These are phyloP conservation scores for Hyparrhenia diplandra DNA, from an alignment of 176 grass and related monocot genomes.

Conservation along the genomic window DNA sequence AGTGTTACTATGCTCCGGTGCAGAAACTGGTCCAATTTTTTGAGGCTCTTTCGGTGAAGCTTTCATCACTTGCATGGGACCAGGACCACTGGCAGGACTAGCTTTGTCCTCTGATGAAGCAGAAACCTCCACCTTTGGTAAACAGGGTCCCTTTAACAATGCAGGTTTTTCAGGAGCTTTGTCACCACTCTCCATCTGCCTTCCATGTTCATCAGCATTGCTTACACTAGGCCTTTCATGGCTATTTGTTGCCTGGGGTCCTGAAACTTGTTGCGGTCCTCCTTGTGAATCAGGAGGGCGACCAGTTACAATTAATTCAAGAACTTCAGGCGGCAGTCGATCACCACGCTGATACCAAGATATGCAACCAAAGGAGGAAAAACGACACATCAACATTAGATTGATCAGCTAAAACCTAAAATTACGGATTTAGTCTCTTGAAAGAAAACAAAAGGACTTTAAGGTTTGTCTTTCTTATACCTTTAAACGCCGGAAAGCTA, in stretches of 20 bases:
- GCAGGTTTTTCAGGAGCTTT: constrained; percentile 44
- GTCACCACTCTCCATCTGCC: constrained; percentile 41
- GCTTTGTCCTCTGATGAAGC: constrained; percentile 56
- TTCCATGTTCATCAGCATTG: constrained; percentile 43
- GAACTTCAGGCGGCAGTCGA: constrained; percentile 81
- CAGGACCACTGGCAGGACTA: constrained; percentile 30
- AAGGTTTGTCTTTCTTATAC: constrained; percentile 40
- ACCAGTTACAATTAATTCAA: constrained; percentile 73
- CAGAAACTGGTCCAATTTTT: constrained; percentile 48
- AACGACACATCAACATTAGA: constrained; percentile 6
- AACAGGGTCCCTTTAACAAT: constrained; percentile 32
- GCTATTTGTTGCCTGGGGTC: constrained; percentile 23
- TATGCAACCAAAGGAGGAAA: constrained; percentile 21
- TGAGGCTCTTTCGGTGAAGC: constrained; percentile 63
- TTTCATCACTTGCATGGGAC: constrained; percentile 35
- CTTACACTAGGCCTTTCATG: constrained; percentile 30
- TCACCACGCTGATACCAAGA: constrained; percentile 74
- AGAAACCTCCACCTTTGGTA: constrained; percentile 70
- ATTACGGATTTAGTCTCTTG: neutral
- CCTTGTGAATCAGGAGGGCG: constrained; percentile 41
- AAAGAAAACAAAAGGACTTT: constrained; percentile 9
- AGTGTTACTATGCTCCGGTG: constrained; percentile 40
- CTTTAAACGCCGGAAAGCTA: constrained; percentile 98
- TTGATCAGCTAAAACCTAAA: constrained; percentile 21
- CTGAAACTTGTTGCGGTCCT: constrained; percentile 29